These are phyloP conservation scores for Bryum argenteum DNA, from an alignment of 225 moss, liverwort and hornwort species.

Conservation along the genomic window DNA sequence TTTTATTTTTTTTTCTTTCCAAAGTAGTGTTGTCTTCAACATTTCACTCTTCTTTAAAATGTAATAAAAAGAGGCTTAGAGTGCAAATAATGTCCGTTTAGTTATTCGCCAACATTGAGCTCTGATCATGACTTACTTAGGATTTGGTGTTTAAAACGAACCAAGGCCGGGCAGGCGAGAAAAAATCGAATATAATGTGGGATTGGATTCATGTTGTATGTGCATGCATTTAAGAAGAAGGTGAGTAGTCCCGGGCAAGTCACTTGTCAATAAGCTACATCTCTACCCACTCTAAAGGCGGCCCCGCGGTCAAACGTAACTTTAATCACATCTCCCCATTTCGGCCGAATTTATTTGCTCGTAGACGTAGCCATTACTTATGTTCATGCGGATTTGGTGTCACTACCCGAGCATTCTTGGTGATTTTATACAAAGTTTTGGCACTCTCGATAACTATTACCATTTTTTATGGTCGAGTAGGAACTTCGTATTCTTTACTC, in stretches of 20 bases:
- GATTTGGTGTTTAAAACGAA: neutral
- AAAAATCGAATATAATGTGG: neutral
- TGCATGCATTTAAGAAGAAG: slow-evolving; percentile 29
- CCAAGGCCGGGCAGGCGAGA: neutral
- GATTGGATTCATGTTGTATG: slow-evolving; percentile 21
- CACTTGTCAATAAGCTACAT: neutral
- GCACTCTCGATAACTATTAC: no score
- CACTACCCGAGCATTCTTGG: neutral
- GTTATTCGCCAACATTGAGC: no score
- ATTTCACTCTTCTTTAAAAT: no score
- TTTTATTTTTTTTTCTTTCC: no score
- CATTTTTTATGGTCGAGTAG: no score
- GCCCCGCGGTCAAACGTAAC: slow-evolving; percentile 1
- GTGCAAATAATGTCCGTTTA: no score
- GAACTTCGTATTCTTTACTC: no score
- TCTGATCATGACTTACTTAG: neutral
- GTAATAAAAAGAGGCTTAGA: no score
- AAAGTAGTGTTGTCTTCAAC: no score
- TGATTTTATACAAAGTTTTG: neutral
- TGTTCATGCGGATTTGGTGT: neutral
- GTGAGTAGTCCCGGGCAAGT: slow-evolving; percentile 13
- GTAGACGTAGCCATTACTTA: neutral
- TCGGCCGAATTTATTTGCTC: neutral
- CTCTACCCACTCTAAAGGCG: neutral
- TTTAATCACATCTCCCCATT: slow-evolving; percentile 1